These are phyloP conservation scores for Hortiboletus campestris DNA, from an alignment of 768 basidiomycete species.

Conservation along the genomic window DNA sequence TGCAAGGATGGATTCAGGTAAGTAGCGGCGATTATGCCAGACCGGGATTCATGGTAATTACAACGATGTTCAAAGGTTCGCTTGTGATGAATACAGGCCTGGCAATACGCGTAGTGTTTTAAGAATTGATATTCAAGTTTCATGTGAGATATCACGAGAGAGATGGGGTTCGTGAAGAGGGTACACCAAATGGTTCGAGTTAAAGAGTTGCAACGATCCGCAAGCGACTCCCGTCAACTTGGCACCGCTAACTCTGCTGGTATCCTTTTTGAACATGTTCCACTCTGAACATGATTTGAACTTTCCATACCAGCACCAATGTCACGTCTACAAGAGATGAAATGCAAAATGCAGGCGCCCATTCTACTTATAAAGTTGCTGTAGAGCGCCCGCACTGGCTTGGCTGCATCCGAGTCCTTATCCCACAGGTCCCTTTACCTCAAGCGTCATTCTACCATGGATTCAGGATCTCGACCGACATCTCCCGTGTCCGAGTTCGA, in stretches of 20 bases:
- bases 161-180: too few relatives aligned
- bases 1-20: too few relatives aligned
- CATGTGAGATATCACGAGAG: neutral
- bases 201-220: neutral
- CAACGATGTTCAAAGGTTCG: neutral
- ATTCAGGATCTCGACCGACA: neutral
- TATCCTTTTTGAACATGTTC: neutral
- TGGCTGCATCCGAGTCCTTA: neutral
- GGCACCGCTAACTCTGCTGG: neutral
- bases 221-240: neutral
- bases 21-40: too few relatives aligned
- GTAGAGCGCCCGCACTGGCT: neutral
- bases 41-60: too few relatives aligned
- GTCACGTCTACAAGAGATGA: neutral
- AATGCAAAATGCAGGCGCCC: slow-evolving; percentile 2
- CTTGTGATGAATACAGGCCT: neutral
- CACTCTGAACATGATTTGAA: neutral
- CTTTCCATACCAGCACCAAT: neutral
- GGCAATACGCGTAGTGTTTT: neutral
- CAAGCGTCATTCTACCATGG: slow-evolving; percentile 9
- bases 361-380: slow-evolving; percentile 8
- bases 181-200: neutral
- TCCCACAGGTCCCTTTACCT: neutral
- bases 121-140: neutral
- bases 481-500: slow-evolving; percentile 11